Conservation (phyloP, 2,329 filamentous ascomycete species). For the Penicillium olsonii region DNA sequence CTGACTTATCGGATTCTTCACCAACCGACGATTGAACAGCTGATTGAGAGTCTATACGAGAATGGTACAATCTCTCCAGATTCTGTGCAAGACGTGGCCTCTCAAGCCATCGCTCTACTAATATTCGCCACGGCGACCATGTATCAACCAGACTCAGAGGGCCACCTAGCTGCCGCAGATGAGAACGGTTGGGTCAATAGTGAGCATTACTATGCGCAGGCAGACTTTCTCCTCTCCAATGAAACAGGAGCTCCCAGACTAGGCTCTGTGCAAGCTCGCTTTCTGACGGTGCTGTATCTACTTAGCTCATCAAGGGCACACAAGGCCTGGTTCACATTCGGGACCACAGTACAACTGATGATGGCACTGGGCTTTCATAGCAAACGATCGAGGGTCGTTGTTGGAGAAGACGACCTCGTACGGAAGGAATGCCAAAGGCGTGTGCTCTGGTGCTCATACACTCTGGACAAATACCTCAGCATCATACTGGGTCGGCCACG, state of each 20-base stretch:
- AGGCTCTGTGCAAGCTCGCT: conserved; percentile 24
- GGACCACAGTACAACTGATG: conserved; percentile 38
- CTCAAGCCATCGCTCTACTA: conserved; percentile 20
- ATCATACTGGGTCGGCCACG: conserved; percentile 41
- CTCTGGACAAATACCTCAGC: conserved; percentile 43
- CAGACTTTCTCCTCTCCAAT: conserved; percentile 18
- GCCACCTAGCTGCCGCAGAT: conserved; percentile 13
- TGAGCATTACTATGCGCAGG: conserved; percentile 23
- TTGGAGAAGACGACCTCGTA: conserved; percentile 12
- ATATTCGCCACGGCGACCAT: conserved; percentile 23
- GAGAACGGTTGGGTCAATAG: conserved; percentile 20
- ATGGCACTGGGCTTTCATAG: conserved; percentile 41
- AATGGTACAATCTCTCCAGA: not conserved
- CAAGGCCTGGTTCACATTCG: conserved; percentile 41
- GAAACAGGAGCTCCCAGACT: conserved; percentile 22
- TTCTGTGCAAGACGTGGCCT: not conserved
- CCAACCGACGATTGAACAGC: conserved; percentile 21
- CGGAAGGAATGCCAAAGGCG: conserved; percentile 37
- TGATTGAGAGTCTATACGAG: conserved; percentile 16
- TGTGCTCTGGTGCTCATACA: conserved; percentile 42
- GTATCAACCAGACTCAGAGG: conserved; percentile 14
- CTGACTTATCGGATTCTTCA: conserved; percentile 26
- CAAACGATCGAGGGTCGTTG: conserved; percentile 7
- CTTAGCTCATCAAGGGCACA: conserved; percentile 40
- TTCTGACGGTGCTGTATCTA: conserved; percentile 34